phyloP scores from a whole-genome alignment of 2,329 filamentous ascomycete species.

The Botrytis cinerea region DNA sequence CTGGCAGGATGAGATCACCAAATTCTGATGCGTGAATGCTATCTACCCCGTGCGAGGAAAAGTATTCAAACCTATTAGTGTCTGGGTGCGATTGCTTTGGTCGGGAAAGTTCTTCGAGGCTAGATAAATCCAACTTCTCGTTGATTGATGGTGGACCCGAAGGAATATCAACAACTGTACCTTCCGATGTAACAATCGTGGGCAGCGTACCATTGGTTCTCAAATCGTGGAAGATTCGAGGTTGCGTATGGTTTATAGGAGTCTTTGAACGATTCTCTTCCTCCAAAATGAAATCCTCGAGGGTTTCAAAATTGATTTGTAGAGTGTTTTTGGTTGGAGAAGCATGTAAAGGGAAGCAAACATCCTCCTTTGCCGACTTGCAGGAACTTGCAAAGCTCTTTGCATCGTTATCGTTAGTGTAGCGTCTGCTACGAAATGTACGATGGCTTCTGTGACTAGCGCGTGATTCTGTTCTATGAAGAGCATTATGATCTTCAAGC shows the following conservation, averaged over 20 bases:
- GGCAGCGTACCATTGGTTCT: slow-evolving; percentile 29
- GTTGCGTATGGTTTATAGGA: slow-evolving; percentile 38
- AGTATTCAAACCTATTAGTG: slow-evolving; percentile 89
- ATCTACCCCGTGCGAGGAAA: slow-evolving; percentile 91
- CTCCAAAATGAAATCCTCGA: slow-evolving; percentile 85
- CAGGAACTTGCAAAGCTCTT: slow-evolving; percentile 63
- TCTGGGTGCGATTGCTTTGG: slow-evolving; percentile 51
- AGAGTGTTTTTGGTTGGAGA: slow-evolving; percentile 74
- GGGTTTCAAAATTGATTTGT: slow-evolving; percentile 86
- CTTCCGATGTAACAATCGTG: slow-evolving; percentile 50
- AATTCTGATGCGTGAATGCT: slow-evolving; percentile 90
- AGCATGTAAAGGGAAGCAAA: slow-evolving; percentile 77
- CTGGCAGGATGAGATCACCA: slow-evolving; percentile 83
- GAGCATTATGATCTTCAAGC: slow-evolving; percentile 59
- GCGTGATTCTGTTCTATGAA: slow-evolving; percentile 72
- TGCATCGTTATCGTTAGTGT: slow-evolving; percentile 62
- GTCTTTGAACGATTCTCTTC: slow-evolving; percentile 52
- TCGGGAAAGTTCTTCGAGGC: slow-evolving; percentile 28
- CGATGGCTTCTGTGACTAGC: slow-evolving; percentile 62
- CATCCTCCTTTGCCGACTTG: slow-evolving; percentile 79
- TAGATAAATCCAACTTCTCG: slow-evolving; percentile 55
- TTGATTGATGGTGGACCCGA: slow-evolving; percentile 48
- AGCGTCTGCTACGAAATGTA: slow-evolving; percentile 57
- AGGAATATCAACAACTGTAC: slow-evolving; percentile 58
- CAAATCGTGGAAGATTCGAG: slow-evolving; percentile 41